A percentile compares a stretch with the other conserved stretches of the same genome.
Evolutionary conservation across 2,329 filamentous ascomycete genomes (phyloP).

Genomic region (Xylaria sp.): DNA sequence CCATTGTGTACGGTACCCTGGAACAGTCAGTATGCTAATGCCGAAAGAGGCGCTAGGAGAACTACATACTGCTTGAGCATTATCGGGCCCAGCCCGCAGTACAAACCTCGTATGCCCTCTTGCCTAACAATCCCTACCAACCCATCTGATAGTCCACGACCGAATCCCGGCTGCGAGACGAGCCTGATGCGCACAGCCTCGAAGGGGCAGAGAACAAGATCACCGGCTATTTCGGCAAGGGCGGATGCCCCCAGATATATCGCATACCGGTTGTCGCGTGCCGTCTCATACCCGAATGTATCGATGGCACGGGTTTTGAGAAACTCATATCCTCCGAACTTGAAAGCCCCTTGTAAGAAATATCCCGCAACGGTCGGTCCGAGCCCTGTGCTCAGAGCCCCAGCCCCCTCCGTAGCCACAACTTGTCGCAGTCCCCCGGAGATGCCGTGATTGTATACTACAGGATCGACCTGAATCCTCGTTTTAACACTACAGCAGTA

Average conservation of each 20-base stretch:
- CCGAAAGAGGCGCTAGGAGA: background rate
- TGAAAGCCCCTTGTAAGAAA: constrained; percentile 38
- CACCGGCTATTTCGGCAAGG: constrained; percentile 35
- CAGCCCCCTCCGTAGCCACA: constrained; percentile 29
- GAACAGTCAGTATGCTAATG: constrained; percentile 6
- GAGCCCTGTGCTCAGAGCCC: constrained; percentile 35
- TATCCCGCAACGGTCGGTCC: constrained; percentile 37
- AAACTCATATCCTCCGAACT: constrained; percentile 38
- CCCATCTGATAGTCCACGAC: constrained; percentile 28
- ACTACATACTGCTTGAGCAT: constrained; percentile 36
- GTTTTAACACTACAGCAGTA: constrained; percentile 34
- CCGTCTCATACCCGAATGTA: constrained; percentile 32
- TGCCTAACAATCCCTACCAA: constrained; percentile 32
- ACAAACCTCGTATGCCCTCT: constrained; percentile 35
- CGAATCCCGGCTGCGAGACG: constrained; percentile 36
- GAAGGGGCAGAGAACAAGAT: constrained; percentile 36
- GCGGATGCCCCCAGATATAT: constrained; percentile 36
- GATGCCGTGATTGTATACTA: constrained; percentile 35
- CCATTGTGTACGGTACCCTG: constrained; percentile 38
- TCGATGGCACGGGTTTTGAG: constrained; percentile 36
- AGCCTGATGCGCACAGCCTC: constrained; percentile 37
- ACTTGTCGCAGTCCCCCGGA: constrained; percentile 33
- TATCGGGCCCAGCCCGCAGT: constrained; percentile 37
- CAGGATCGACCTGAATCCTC: constrained; percentile 35
- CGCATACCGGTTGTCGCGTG: constrained; percentile 31